phyloP scores from a whole-genome alignment of 306 rosid species.

The Casuarina equisetifolia region DNA sequence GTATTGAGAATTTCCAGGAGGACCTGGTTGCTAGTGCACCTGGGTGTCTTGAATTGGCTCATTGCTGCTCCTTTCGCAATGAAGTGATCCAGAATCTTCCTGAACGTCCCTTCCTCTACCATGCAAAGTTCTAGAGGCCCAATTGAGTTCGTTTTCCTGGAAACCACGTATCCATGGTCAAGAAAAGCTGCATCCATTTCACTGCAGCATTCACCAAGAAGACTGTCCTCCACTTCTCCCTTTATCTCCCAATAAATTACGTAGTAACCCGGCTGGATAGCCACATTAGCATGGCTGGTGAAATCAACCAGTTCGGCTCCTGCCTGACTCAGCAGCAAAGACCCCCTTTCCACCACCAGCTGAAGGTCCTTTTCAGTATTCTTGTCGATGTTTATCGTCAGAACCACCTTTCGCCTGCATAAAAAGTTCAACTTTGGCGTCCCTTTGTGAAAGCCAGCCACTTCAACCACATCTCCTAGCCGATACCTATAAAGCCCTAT shows the following conservation, averaged over 20 bases:
- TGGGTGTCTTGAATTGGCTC: slow-evolving; percentile 89
- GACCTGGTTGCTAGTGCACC: slow-evolving; percentile 67
- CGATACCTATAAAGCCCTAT: slow-evolving; percentile 86
- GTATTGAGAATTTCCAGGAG: slow-evolving; percentile 55
- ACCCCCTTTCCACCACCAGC: slow-evolving; percentile 71
- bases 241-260: slow-evolving; percentile 82
- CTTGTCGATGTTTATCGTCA: slow-evolving; percentile 82
- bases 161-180: slow-evolving; percentile 87
- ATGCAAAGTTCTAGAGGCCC: slow-evolving; percentile 76
- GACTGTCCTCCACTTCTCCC: slow-evolving; percentile 60
- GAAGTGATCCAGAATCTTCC: slow-evolving; percentile 67
- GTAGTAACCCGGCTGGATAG: slow-evolving; percentile 64
- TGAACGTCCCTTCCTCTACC: slow-evolving; percentile 73
- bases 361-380: slow-evolving; percentile 93
- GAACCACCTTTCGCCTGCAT: slow-evolving; percentile 73
- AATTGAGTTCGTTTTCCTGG: slow-evolving; percentile 61
- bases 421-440: slow-evolving; percentile 78
- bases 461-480: slow-evolving; percentile 97
- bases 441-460: slow-evolving; percentile 65
- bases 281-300: slow-evolving; percentile 67
- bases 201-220: slow-evolving; percentile 53
- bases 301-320: slow-evolving; percentile 75
- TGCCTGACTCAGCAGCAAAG: slow-evolving; percentile 39
- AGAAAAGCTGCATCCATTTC: slow-evolving; percentile 74
- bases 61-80: slow-evolving; percentile 67